Evolutionary conservation across 495 filamentous ascomycete genomes (phyloP).

Genomic region (Podospora fimiseda): DNA sequence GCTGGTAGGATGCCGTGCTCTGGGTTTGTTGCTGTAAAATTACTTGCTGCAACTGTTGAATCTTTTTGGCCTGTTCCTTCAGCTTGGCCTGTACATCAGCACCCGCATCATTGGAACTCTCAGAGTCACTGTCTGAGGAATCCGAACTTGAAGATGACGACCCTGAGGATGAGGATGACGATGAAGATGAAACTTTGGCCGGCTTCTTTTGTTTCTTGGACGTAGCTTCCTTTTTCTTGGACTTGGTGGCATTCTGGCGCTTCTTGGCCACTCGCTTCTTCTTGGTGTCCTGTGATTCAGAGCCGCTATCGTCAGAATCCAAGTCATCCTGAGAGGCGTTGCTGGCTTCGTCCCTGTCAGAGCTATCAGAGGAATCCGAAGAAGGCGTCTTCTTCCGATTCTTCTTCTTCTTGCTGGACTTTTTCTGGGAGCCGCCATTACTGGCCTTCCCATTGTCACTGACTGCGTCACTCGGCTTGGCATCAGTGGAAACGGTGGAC

Average conservation of each 20-base stretch:
- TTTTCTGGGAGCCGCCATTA: slow-evolving; percentile 35
- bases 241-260: slow-evolving; percentile 28
- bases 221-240: slow-evolving; percentile 34
- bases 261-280: slow-evolving; percentile 41
- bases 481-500: slow-evolving; percentile 12
- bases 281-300: slow-evolving; percentile 29
- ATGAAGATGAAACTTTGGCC: slow-evolving; percentile 5
- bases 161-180: slow-evolving; percentile 12
- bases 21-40: slow-evolving; percentile 17
- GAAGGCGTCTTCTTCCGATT: slow-evolving; percentile 30
- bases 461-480: slow-evolving; percentile 17
- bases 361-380: slow-evolving; percentile 25
- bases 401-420: slow-evolving; percentile 33
- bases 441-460: slow-evolving; percentile 34
- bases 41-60: slow-evolving; percentile 21
- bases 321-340: slow-evolving; percentile 16
- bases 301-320: slow-evolving; percentile 20
- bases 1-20: slow-evolving; percentile 6
- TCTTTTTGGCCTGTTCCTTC: slow-evolving; percentile 15
- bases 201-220: slow-evolving; percentile 21
- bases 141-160: slow-evolving; percentile 35
- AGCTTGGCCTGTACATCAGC: background rate
- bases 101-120: slow-evolving; percentile 14
- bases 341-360: slow-evolving; percentile 23
- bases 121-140: slow-evolving; percentile 24